Conservation (phyloP, 2,329 filamentous ascomycete genomes). For the Colletotrichum eleusines region DNA sequence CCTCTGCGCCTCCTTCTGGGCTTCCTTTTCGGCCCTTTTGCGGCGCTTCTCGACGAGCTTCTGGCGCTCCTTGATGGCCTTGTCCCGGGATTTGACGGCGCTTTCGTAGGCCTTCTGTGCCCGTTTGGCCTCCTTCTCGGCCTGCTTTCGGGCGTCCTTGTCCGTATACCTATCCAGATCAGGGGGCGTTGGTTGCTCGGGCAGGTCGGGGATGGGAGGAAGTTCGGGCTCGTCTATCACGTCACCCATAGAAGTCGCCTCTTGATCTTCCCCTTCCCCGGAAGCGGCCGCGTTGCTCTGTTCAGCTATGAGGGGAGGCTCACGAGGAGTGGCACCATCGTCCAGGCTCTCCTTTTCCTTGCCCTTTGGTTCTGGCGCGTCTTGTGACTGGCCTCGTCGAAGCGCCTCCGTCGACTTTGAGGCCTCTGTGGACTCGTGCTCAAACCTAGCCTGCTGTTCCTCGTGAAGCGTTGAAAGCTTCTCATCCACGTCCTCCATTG, state of each 20-base stretch:
- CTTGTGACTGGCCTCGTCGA: not conserved
- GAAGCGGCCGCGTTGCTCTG: no score
- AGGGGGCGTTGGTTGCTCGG: conserved; percentile 65
- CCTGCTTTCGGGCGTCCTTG: conserved; percentile 74
- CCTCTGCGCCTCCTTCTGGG: conserved; percentile 53
- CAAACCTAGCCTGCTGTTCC: conserved; percentile 14
- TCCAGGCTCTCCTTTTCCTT: conserved; percentile 14
- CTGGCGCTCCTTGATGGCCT: conserved; percentile 71
- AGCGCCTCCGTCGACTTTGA: not conserved
- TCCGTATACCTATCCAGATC: conserved; percentile 71
- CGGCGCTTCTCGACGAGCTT: conserved; percentile 69
- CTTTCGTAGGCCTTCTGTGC: conserved; percentile 74
- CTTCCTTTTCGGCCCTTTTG: conserved; percentile 58
- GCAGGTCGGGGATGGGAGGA: conserved; percentile 61
- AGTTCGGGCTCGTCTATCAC: conserved; percentile 46
- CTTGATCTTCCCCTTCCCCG: not conserved
- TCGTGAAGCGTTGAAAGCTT: conserved; percentile 30
- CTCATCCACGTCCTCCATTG: conserved; percentile 19
- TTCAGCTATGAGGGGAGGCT: not conserved
- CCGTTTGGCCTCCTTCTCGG: conserved; percentile 75
- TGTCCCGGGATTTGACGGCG: conserved; percentile 75
- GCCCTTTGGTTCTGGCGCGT: conserved; percentile 18
- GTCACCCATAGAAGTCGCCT: not conserved
- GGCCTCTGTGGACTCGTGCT: not conserved
- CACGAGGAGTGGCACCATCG: not conserved